Conservation (phyloP, 2,329 filamentous ascomycete genomes). For the Fusarium sp. region DNA sequence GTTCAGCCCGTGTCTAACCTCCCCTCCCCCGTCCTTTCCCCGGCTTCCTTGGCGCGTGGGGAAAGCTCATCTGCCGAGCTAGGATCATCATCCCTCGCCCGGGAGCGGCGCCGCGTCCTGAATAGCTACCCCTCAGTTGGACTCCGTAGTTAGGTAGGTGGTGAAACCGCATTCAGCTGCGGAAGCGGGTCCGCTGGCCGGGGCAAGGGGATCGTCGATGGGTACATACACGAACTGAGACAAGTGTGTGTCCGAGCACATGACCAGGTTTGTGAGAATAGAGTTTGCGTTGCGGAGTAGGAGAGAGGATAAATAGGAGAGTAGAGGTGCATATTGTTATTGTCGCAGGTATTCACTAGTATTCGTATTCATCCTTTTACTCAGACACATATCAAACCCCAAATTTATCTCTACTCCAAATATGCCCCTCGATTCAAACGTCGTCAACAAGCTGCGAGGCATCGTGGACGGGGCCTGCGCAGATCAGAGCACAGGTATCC, state of each 20-base stretch:
- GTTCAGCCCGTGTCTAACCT: neutral
- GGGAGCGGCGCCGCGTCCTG: conserved; percentile 15
- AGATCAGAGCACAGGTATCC: conserved; percentile 53
- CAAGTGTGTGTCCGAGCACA: neutral
- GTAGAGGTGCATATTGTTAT: neutral
- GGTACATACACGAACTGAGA: neutral
- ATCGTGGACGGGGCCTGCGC: conserved; percentile 52
- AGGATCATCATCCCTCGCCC: neutral
- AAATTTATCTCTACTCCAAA: neutral
- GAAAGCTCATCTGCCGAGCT: conserved; percentile 14
- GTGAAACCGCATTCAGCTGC: conserved; percentile 8
- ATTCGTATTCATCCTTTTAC: neutral
- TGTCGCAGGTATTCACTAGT: neutral
- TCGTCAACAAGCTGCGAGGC: conserved; percentile 23
- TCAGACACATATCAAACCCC: neutral
- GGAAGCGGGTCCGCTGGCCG: conserved; percentile 26
- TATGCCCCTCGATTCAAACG: conserved; percentile 32
- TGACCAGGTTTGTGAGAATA: neutral
- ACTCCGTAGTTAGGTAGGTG: neutral
- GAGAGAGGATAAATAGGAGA: neutral
- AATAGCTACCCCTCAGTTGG: neutral
- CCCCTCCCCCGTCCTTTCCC: neutral
- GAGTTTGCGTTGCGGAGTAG: neutral
- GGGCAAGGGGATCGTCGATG: neutral
- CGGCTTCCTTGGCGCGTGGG: neutral